A percentile compares a stretch with the other conserved stretches of the same genome.
Conservation (phyloP, 495 filamentous ascomycete species). For the Pseudomonodictys pantanalensis region DNA sequence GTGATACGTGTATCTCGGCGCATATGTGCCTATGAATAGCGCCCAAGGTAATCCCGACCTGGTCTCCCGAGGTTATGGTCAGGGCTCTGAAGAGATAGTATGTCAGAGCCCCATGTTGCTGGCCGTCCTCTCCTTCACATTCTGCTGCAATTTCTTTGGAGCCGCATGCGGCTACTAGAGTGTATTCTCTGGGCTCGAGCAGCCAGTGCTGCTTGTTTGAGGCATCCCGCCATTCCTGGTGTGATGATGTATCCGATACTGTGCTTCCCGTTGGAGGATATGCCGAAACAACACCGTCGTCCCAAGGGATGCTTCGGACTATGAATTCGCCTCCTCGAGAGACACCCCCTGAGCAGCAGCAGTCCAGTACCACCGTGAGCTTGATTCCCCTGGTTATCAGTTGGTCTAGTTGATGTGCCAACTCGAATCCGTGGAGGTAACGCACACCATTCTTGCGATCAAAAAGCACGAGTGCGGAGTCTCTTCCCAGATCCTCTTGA, state of each 20-base stretch:
- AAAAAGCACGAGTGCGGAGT: not conserved
- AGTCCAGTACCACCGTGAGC: not conserved
- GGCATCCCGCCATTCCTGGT: not conserved
- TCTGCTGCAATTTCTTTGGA: not conserved
- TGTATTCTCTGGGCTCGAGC: not conserved
- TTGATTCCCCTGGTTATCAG: not conserved
- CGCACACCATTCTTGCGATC: not conserved
- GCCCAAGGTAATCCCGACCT: not conserved
- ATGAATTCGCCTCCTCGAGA: not conserved
- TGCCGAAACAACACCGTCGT: not conserved
- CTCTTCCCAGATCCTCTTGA: not conserved
- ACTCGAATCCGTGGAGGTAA: not conserved
- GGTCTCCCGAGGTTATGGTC: not conserved
- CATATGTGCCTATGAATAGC: not conserved
- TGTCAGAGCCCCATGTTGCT: not conserved
- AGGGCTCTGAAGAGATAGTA: not conserved
- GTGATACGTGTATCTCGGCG: not conserved
- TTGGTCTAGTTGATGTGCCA: not conserved
- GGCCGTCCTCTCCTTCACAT: not conserved
- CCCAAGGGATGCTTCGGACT: not conserved
- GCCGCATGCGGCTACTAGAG: not conserved
- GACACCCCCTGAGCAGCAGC: not conserved
- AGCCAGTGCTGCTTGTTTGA: not conserved
- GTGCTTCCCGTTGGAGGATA: not conserved
- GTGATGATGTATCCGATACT: not conserved